phyloP scores from a whole-genome alignment of 345 rosid genomes.

The Populus nigra region DNA sequence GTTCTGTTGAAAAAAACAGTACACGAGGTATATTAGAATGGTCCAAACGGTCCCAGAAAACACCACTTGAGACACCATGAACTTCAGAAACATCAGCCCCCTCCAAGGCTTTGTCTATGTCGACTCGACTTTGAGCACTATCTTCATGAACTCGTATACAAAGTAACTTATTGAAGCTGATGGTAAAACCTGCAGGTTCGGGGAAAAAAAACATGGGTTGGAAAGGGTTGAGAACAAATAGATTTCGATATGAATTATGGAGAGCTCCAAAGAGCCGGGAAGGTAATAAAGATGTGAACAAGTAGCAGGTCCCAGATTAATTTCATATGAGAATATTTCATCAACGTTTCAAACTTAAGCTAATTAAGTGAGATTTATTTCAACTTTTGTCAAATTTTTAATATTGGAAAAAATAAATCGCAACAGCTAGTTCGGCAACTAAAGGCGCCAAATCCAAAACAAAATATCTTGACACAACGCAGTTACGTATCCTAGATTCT shows the following conservation, averaged over 20 bases:
- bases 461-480: background rate
- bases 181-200: conserved; percentile 67
- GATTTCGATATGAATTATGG: background rate
- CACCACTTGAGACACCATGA: background rate
- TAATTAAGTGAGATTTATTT: background rate
- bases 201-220: background rate
- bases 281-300: no score
- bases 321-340: background rate
- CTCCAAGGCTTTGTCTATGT: conserved; percentile 21
- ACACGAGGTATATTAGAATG: background rate
- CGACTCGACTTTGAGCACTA: conserved; percentile 75
- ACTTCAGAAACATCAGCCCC: background rate
- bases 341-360: background rate
- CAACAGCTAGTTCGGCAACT: background rate
- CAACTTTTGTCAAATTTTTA: no score
- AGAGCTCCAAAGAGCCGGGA: no score
- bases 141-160: conserved; percentile 84
- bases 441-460: background rate
- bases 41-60: background rate
- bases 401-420: background rate
- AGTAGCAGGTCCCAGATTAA: background rate
- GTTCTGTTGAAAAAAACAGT: background rate
- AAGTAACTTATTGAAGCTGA: conserved; percentile 89
- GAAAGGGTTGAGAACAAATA: background rate
- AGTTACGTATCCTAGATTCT: background rate